These are phyloP conservation scores for Grammothele lineata DNA, from an alignment of 768 basidiomycete species.

Conservation along the genomic window DNA sequence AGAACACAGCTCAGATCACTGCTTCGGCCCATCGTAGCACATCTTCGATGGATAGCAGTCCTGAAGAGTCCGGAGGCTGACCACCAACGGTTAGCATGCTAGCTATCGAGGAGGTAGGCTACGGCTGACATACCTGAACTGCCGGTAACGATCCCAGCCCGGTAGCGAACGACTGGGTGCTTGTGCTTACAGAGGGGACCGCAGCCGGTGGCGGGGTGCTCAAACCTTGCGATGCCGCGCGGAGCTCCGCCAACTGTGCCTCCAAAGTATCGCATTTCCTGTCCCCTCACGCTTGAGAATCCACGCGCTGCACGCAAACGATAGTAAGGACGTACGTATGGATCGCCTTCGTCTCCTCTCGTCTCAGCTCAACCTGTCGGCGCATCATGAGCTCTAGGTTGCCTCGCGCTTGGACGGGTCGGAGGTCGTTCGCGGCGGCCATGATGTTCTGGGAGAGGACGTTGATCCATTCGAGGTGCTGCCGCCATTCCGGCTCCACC, in stretches of 20 bases:
- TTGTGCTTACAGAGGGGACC: too few species aligned
- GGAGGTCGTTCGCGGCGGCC: slow-evolving; percentile 84
- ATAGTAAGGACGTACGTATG: slow-evolving; percentile 50
- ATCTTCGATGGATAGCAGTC: slow-evolving; percentile 37
- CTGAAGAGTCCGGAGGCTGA: too few species aligned
- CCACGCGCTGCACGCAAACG: neutral
- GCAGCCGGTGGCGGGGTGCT: too few species aligned
- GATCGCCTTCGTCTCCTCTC: slow-evolving; percentile 64
- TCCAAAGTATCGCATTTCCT: slow-evolving; percentile 76
- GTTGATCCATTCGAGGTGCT: slow-evolving; percentile 76
- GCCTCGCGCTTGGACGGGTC: slow-evolving; percentile 81
- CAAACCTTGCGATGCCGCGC: slow-evolving; percentile 20
- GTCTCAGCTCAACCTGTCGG: slow-evolving; percentile 68
- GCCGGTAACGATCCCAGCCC: neutral
- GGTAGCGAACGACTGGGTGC: neutral
- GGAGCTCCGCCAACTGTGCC: slow-evolving; percentile 54
- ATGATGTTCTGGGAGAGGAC: slow-evolving; percentile 83
- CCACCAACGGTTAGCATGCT: too few species aligned
- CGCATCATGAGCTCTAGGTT: slow-evolving; percentile 82
- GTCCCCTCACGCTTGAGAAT: neutral
- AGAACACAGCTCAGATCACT: slow-evolving; percentile 13
- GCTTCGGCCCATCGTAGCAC: slow-evolving; percentile 60
- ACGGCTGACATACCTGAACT: neutral
- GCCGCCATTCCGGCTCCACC: slow-evolving; percentile 62
- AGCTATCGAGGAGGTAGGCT: too few species aligned